Conservation (phyloP, 148 eudicot genomes). For the Cornus controversa region DNA sequence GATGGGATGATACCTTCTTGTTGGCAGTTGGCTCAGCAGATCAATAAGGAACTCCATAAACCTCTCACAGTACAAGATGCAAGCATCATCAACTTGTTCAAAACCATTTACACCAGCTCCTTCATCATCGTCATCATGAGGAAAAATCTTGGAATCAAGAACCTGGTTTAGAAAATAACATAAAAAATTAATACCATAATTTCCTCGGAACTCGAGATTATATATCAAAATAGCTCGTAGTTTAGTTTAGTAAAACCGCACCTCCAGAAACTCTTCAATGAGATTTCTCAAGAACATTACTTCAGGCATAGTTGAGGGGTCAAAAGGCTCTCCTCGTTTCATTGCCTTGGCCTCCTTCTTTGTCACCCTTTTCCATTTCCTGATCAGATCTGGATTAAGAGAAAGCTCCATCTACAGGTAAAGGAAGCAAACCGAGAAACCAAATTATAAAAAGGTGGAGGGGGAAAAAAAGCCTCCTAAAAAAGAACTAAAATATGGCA, state of each 20-base stretch:
- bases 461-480: neutral
- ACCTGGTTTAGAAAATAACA: constrained; percentile 37
- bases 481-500: constrained; percentile 5
- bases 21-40: constrained; percentile 92
- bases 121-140: constrained; percentile 32
- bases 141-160: constrained; percentile 72
- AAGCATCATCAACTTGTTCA: constrained; percentile 67
- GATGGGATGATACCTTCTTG: constrained; percentile 62
- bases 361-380: constrained; percentile 83
- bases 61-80: constrained; percentile 84
- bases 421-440: neutral
- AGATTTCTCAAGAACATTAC: constrained; percentile 79
- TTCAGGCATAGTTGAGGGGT: constrained; percentile 62
- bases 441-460: constrained; percentile 13
- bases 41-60: constrained; percentile 97
- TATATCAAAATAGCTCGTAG: neutral
- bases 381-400: constrained; percentile 65
- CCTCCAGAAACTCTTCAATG: constrained; percentile 84
- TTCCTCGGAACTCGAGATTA: constrained; percentile 3
- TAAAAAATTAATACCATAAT: neutral
- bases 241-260: constrained; percentile 16
- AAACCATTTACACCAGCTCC: constrained; percentile 31
- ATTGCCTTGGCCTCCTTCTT: constrained; percentile 71
- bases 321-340: constrained; percentile 59
- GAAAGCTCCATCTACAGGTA: constrained; percentile 75